Evolutionary conservation across 768 basidiomycete species (phyloP).

Genomic region (Leccinum fibrillosum): DNA sequence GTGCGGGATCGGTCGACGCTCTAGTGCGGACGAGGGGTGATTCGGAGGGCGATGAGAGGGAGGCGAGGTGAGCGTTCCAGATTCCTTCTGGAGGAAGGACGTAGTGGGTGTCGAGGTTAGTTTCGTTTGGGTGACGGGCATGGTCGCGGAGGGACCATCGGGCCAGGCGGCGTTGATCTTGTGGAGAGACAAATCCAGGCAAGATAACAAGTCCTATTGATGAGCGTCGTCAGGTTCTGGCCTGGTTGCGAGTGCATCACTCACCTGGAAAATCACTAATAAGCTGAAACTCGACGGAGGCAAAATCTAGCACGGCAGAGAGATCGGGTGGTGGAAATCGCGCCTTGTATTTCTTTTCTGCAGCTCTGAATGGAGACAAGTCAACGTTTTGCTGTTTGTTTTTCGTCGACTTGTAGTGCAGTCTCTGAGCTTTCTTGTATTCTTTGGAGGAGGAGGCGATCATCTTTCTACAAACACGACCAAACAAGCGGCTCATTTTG

Average conservation of each 20-base stretch:
- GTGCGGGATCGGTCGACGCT: slow-evolving; percentile 19
- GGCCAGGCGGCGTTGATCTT: slow-evolving; percentile 66
- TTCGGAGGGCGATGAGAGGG: slow-evolving; percentile 35
- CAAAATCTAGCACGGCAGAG: slow-evolving; percentile 64
- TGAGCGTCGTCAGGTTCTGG: background rate
- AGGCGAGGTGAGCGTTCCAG: slow-evolving; percentile 60
- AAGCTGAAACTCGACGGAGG: slow-evolving; percentile 31
- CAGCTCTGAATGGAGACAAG: slow-evolving; percentile 74
- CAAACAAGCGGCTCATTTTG: slow-evolving; percentile 17
- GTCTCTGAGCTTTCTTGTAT: slow-evolving; percentile 46
- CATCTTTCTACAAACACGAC: slow-evolving; percentile 28
- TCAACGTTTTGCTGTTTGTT: slow-evolving; percentile 49
- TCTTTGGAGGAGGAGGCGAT: slow-evolving; percentile 21
- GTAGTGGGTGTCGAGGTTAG: slow-evolving; percentile 89
- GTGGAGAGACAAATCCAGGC: slow-evolving; percentile 63
- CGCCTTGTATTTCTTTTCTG: slow-evolving; percentile 79
- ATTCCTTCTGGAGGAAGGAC: slow-evolving; percentile 68
- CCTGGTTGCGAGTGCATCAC: background rate
- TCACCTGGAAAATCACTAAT: slow-evolving; percentile 40
- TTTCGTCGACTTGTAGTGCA: slow-evolving; percentile 57
- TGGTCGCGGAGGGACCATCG: slow-evolving; percentile 73
- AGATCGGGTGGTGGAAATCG: slow-evolving; percentile 78
- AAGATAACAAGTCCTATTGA: slow-evolving; percentile 79
- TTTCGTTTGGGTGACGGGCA: slow-evolving; percentile 77
- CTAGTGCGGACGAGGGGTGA: slow-evolving; percentile 39